Evolutionary conservation across 2,329 filamentous ascomycete genomes (phyloP).

Genomic region (Bretziella fagacearum): DNA sequence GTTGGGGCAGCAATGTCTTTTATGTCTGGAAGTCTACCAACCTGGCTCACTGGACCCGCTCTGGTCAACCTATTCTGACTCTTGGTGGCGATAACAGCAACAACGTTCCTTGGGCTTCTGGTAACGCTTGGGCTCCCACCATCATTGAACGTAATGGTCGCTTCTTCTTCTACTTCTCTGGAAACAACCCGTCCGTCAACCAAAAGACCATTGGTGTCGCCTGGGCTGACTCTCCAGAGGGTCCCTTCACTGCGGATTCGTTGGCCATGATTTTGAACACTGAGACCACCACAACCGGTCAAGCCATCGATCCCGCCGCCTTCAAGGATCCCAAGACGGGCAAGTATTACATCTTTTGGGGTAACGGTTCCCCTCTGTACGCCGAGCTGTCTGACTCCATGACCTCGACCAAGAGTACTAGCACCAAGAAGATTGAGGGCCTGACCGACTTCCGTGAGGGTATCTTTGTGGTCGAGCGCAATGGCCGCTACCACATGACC

Average conservation of each 20-base stretch:
- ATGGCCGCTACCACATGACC: slow-evolving; percentile 30
- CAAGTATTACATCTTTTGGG: slow-evolving; percentile 46
- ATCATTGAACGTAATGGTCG: slow-evolving; percentile 41
- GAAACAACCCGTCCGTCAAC: slow-evolving; percentile 34
- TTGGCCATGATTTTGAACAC: slow-evolving; percentile 39
- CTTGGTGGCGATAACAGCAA: slow-evolving; percentile 28
- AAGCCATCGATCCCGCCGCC: slow-evolving; percentile 43
- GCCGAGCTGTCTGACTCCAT: slow-evolving; percentile 30
- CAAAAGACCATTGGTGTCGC: slow-evolving; percentile 46
- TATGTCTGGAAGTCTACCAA: slow-evolving; percentile 31
- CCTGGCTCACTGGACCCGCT: slow-evolving; percentile 27
- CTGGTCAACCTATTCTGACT: slow-evolving; percentile 26
- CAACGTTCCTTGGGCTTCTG: slow-evolving; percentile 46
- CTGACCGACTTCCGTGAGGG: slow-evolving; percentile 29
- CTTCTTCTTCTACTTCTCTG: slow-evolving; percentile 48
- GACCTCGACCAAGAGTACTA: slow-evolving; percentile 26
- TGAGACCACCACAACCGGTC: slow-evolving; percentile 20
- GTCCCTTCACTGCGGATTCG: slow-evolving; percentile 39
- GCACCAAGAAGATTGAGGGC: slow-evolving; percentile 21
- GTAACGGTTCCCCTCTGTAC: slow-evolving; percentile 28
- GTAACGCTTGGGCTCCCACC: slow-evolving; percentile 51
- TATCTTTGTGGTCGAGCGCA: slow-evolving; percentile 27
- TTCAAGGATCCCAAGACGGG: slow-evolving; percentile 42
- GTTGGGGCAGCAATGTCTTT: slow-evolving; percentile 31
- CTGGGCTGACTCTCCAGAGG: slow-evolving; percentile 36